Conservation (phyloP, 1,284 basidiomycete genomes). For the Athelia sp. region DNA sequence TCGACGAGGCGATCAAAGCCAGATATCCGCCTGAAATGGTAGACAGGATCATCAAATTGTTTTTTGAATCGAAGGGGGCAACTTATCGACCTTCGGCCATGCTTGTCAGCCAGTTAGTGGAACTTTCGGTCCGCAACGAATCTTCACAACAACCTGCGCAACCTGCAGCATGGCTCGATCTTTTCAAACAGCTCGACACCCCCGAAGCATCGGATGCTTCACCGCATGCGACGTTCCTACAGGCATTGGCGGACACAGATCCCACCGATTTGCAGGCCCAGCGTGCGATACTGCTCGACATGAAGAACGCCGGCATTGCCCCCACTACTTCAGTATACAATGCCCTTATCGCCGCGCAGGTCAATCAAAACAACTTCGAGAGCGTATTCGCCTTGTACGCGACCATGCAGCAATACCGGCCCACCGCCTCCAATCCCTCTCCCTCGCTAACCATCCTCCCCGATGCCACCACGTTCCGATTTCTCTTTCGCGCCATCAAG, state of each 20-base stretch:
- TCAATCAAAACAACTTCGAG: constrained; percentile 24
- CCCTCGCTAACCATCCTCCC: constrained; percentile 19
- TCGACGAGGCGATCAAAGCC: not conserved
- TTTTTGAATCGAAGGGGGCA: constrained; percentile 26
- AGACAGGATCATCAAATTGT: constrained; percentile 14
- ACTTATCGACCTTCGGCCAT: constrained; percentile 25
- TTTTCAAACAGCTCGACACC: constrained; percentile 7
- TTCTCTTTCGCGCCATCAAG: constrained; percentile 35
- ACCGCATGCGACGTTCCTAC: constrained; percentile 35
- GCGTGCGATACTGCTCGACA: constrained; percentile 30
- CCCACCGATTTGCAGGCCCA: constrained; percentile 25
- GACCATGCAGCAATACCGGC: constrained; percentile 25
- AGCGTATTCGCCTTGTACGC: constrained; percentile 40
- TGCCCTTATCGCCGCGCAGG: constrained; percentile 36
- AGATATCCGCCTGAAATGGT: not conserved
- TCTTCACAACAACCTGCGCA: constrained; percentile 13
- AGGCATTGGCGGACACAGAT: constrained; percentile 26
- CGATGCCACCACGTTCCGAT: constrained; percentile 38
- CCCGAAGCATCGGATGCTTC: not conserved
- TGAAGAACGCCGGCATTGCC: constrained; percentile 31
- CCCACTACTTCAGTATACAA: constrained; percentile 41
- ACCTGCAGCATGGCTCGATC: not conserved
- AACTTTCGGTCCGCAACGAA: constrained; percentile 26
- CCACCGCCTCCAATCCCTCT: constrained; percentile 11
- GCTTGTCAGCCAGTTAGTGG: constrained; percentile 32